Percentiles rank a stretch among this genome's conserved stretches.
Evolutionary conservation across 2,329 filamentous ascomycete species (phyloP).

Genomic region (Lachnellula arida): DNA sequence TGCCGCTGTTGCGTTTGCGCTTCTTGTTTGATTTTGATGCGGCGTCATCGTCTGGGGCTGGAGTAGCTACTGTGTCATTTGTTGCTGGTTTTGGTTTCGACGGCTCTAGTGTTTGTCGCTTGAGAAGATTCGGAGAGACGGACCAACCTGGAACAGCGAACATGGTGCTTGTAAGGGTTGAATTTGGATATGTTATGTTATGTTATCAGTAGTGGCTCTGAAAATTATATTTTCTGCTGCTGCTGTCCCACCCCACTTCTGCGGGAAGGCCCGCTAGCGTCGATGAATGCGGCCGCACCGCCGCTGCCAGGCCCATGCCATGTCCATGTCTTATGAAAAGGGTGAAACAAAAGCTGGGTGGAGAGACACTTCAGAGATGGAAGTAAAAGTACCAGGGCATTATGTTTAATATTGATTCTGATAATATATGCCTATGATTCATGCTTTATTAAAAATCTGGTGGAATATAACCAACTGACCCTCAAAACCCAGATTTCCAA

Average conservation of each 20-base stretch:
- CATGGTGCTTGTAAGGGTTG: conserved; percentile 46
- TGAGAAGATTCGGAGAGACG: conserved; percentile 65
- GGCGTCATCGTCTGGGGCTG: conserved; percentile 24
- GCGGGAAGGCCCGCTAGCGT: not conserved
- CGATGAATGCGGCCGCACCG: not conserved
- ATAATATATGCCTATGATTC: too few relatives aligned
- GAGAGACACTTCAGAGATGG: too few relatives aligned
- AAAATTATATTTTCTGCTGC: conserved; percentile 6
- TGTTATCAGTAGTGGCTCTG: not conserved
- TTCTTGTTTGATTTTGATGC: conserved; percentile 41
- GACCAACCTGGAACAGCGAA: conserved; percentile 95
- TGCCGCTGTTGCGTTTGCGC: conserved; percentile 45
- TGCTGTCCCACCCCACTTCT: not conserved
- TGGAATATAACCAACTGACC: too few relatives aligned
- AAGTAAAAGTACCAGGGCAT: too few relatives aligned
- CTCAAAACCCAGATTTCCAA: too few relatives aligned
- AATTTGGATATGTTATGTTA: not conserved
- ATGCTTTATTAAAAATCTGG: too few relatives aligned
- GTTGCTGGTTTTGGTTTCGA: conserved; percentile 14
- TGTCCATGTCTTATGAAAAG: too few relatives aligned
- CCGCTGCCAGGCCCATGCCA: too few relatives aligned
- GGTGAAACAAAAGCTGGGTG: too few relatives aligned
- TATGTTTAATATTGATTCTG: too few relatives aligned
- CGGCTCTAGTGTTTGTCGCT: conserved; percentile 50
- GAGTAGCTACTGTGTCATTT: conserved; percentile 25